Conservation (phyloP, 768 basidiomycete species). For the Tubosaeta sp. region DNA sequence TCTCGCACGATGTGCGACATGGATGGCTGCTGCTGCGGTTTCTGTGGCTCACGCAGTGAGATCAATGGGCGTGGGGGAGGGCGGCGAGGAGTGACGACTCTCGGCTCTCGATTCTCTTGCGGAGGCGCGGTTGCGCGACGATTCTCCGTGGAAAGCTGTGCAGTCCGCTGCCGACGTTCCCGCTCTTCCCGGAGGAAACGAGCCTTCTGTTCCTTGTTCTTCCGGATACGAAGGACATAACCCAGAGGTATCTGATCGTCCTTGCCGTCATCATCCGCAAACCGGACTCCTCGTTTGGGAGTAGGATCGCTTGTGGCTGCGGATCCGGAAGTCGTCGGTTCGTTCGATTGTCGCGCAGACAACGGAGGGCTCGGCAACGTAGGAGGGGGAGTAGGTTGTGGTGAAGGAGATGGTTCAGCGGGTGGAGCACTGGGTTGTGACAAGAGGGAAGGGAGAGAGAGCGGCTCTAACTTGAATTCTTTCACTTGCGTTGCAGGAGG, state of each 20-base stretch:
- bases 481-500: slow-evolving; percentile 11
- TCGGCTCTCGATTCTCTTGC: slow-evolving; percentile 12
- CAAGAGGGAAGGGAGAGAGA: not conserved
- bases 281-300: slow-evolving; percentile 54
- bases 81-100: slow-evolving; percentile 14
- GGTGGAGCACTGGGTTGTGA: slow-evolving; percentile 4
- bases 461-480: slow-evolving; percentile 1
- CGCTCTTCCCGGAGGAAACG: slow-evolving; percentile 59
- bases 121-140: slow-evolving; percentile 15
- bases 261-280: slow-evolving; percentile 56
- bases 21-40: slow-evolving; percentile 1
- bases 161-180: slow-evolving; percentile 44
- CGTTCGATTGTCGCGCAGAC: slow-evolving; percentile 1
- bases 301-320: slow-evolving; percentile 7
- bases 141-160: slow-evolving; percentile 28
- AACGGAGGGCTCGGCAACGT: not conserved
- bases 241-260: slow-evolving; percentile 68
- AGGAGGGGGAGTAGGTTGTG: not conserved
- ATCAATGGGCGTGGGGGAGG: slow-evolving; percentile 13
- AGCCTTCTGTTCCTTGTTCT: slow-evolving; percentile 70
- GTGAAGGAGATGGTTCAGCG: not conserved
- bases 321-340: slow-evolving; percentile 7
- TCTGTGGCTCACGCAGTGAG: slow-evolving; percentile 10
- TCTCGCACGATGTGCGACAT: slow-evolving; percentile 29
- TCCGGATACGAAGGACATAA: slow-evolving; percentile 66